These are phyloP conservation scores for Cornus controversa DNA, from an alignment of 148 eudicot species.

Conservation along the genomic window DNA sequence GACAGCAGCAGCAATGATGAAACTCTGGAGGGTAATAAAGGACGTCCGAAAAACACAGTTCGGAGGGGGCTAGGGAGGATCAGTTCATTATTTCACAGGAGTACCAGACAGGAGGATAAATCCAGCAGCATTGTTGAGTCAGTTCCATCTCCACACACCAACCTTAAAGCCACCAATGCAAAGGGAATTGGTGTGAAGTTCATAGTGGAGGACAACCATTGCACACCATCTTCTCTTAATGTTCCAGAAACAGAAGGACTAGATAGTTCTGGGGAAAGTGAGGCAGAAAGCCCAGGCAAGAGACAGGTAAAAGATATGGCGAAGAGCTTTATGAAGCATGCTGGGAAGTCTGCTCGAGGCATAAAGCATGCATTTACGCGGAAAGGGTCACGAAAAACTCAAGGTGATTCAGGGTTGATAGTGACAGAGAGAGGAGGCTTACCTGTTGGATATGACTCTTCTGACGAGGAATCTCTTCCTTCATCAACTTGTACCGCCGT, in stretches of 20 bases:
- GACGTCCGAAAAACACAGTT: constrained; percentile 30
- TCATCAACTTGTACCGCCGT: constrained; percentile 23
- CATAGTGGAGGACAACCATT: constrained; percentile 41
- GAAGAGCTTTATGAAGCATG: constrained; percentile 54
- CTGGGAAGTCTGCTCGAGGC: constrained; percentile 54
- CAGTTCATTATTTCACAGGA: constrained; percentile 52
- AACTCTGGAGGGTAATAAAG: constrained; percentile 40
- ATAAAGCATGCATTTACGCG: constrained; percentile 42
- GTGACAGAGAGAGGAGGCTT: constrained; percentile 21
- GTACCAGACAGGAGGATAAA: constrained; percentile 32
- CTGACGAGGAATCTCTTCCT: constrained; percentile 44
- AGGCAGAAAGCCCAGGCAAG: constrained; percentile 37
- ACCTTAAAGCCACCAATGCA: constrained; percentile 46
- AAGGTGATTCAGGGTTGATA: constrained; percentile 9
- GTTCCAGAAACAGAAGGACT: constrained; percentile 24
- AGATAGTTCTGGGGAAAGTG: constrained; percentile 39
- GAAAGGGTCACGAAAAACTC: constrained; percentile 40
- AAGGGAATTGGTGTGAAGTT: constrained; percentile 48
- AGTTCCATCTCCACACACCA: constrained; percentile 44
- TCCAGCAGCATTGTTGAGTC: constrained; percentile 14
- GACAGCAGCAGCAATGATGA: constrained; percentile 48
- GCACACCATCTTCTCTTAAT: constrained; percentile 22
- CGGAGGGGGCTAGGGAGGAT: constrained; percentile 52
- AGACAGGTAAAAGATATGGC: constrained; percentile 40
- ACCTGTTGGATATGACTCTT: constrained; percentile 28